phyloP scores from a whole-genome alignment of 2,329 filamentous ascomycete species.

The Penicillium sp. region DNA sequence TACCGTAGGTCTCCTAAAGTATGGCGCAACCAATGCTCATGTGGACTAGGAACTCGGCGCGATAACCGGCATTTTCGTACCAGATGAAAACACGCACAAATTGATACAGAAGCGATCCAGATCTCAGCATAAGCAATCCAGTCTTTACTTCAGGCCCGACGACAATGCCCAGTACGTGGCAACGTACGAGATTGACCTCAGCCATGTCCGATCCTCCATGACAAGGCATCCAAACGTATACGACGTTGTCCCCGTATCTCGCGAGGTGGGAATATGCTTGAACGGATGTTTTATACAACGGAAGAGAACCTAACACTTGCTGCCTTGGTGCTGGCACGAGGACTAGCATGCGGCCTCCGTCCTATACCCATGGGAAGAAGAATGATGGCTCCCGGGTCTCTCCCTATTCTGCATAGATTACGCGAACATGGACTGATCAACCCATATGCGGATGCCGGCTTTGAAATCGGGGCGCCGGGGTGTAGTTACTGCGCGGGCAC shows the following conservation, averaged over 20 bases:
- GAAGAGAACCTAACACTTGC: constrained; percentile 53
- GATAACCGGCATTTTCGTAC: constrained; percentile 50
- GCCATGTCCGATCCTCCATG: constrained; percentile 43
- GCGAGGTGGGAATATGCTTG: constrained; percentile 37
- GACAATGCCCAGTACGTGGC: constrained; percentile 45
- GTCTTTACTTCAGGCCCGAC: constrained; percentile 48
- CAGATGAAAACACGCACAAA: constrained; percentile 43
- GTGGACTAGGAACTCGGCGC: constrained; percentile 46
- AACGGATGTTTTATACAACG: constrained; percentile 55
- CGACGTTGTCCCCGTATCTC: constrained; percentile 48
- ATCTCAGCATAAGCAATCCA: constrained; percentile 38
- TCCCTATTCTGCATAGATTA: constrained; percentile 46
- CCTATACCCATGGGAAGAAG: constrained; percentile 41
- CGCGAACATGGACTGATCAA: constrained; percentile 40
- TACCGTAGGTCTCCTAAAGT: constrained; percentile 28
- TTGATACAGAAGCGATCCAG: constrained; percentile 43
- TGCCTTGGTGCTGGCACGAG: constrained; percentile 47
- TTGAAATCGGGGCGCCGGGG: constrained; percentile 49
- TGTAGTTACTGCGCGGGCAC: constrained; percentile 55
- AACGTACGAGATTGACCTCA: constrained; percentile 45
- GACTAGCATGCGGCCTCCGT: constrained; percentile 38
- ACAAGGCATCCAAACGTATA: constrained; percentile 51
- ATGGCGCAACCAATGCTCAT: neutral
- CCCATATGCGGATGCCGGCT: constrained; percentile 49
- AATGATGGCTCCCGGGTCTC: constrained; percentile 49